phyloP scores from a whole-genome alignment of 2,329 filamentous ascomycete genomes.

The Colletotrichum sublineola region DNA sequence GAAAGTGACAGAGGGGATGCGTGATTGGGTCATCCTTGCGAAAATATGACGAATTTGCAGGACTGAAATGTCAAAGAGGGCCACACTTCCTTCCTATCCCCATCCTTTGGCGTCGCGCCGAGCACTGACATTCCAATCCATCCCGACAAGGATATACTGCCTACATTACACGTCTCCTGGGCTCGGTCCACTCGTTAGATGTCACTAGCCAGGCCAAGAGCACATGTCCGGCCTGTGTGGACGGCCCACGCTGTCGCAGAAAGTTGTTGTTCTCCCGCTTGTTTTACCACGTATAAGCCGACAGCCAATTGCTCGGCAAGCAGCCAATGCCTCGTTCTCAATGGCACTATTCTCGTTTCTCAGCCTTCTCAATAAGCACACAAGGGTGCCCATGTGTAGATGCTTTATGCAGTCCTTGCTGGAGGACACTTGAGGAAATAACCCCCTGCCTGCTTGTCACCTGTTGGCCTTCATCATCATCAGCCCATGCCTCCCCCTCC shows the following conservation, averaged over 20 bases:
- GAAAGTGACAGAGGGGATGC: slow-evolving; percentile 17
- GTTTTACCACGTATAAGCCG: not conserved
- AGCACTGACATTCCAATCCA: slow-evolving; percentile 2
- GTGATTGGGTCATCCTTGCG: slow-evolving; percentile 39
- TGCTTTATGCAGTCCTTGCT: slow-evolving; percentile 12
- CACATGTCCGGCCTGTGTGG: not conserved
- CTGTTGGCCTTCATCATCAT: slow-evolving; percentile 33
- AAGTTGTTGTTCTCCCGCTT: not conserved
- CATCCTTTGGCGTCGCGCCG: not conserved
- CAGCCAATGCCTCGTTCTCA: not conserved
- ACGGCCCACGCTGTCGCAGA: not conserved
- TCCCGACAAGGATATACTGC: not conserved
- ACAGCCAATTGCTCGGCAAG: not conserved
- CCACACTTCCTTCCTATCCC: slow-evolving; percentile 23
- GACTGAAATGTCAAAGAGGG: slow-evolving; percentile 24
- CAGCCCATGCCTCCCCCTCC: slow-evolving; percentile 34
- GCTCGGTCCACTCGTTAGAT: not conserved
- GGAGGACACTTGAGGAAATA: not conserved
- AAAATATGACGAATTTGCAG: slow-evolving; percentile 35
- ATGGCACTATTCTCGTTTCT: not conserved
- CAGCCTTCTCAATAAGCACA: not conserved
- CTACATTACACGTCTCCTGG: no score
- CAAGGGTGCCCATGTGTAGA: slow-evolving; percentile 20
- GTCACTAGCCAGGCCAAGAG: not conserved
- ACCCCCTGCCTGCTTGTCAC: slow-evolving; percentile 23